Evolutionary conservation across 768 basidiomycete genomes (phyloP), one percentile per base, ranked within the genome.

Genomic region (Tricholoma flavovirens): DNA sequence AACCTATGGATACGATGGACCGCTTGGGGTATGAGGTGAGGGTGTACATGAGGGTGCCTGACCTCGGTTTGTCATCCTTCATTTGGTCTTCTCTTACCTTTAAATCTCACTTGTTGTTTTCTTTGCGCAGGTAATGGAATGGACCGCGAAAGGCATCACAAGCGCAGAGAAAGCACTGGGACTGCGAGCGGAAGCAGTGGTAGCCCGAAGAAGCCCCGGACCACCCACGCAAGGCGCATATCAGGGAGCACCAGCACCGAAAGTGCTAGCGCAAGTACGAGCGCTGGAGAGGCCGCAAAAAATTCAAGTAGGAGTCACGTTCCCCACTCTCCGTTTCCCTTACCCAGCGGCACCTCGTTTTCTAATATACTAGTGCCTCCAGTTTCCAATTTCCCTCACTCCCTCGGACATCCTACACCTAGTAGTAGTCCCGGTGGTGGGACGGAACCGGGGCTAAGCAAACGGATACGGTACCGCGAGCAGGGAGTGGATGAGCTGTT

Each of bases 401-500:
- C 21, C 14, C 21, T 14, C 9, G 22, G 11, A 4, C 21, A 11
- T 9, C 1, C 40, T 24, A 24, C 43, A 5, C 21, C 22, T 45
- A 22, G 61, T 66, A 12, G 61, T 69, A 10, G 63, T 66, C 11
- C 15, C 1, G 40, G 40, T 46, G 35, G 24, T 26, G 24, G 24
- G 24, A 26, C 5, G 24, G 24, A 2, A 5, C 24, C 5, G 24
- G 24, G 33, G 1, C 17, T 15, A 8, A 40, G 52, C 15, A 43
- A 5, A 29, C 79, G 82, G 33, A 70, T 84, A 54, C 81, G 84
- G 33, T 92, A 86, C 66, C 82, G 90, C 55, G 92, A 95, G 65
- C 94, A 98, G 71, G 93, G 92, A 10, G 95, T 98, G 2, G 95
- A 98, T 67, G 95, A 98, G 72, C 78, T 97, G 22, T 73, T 98